Conservation (phyloP, 2,329 filamentous ascomycete species). For the Metarhizium robertsii region DNA sequence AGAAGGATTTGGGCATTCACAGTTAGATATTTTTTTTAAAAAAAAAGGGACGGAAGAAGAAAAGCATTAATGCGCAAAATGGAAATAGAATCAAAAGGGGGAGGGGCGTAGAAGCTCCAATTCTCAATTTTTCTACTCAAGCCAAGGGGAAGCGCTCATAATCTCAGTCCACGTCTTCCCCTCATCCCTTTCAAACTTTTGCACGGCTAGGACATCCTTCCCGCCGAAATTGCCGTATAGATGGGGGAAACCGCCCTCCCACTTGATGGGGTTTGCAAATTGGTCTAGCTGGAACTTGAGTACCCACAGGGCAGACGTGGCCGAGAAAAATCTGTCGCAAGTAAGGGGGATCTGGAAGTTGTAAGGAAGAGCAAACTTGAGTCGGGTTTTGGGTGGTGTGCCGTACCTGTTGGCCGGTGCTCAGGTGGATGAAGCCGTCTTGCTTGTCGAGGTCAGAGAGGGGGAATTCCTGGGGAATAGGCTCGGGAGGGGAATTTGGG, state of each 20-base stretch:
- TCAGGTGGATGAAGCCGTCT: constrained; percentile 55
- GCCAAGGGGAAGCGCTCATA: constrained; percentile 30
- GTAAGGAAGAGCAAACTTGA: background rate
- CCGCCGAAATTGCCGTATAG: constrained; percentile 49
- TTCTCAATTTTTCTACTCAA: constrained; percentile 21
- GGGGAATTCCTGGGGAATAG: constrained; percentile 44
- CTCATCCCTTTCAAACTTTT: constrained; percentile 35
- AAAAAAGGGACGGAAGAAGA: background rate
- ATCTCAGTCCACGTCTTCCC: constrained; percentile 37
- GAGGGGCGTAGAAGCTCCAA: background rate
- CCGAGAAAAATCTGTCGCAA: constrained; percentile 33
- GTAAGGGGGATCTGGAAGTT: constrained; percentile 33
- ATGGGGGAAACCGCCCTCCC: constrained; percentile 51
- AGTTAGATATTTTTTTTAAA: background rate
- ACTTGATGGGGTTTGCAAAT: constrained; percentile 36
- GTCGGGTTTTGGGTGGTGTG: background rate
- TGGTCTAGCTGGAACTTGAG: constrained; percentile 42
- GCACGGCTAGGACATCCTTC: constrained; percentile 37
- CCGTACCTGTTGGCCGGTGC: constrained; percentile 43
- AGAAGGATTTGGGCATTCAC: constrained; percentile 62
- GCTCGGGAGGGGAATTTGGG: constrained; percentile 39
- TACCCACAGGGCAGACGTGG: constrained; percentile 33
- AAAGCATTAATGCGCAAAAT: background rate
- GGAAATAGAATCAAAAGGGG: background rate
- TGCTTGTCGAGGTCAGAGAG: constrained; percentile 49